Evolutionary conservation across 108 stramenopile genomes (phyloP).

Genomic region (Skeletonema menzelii): DNA sequence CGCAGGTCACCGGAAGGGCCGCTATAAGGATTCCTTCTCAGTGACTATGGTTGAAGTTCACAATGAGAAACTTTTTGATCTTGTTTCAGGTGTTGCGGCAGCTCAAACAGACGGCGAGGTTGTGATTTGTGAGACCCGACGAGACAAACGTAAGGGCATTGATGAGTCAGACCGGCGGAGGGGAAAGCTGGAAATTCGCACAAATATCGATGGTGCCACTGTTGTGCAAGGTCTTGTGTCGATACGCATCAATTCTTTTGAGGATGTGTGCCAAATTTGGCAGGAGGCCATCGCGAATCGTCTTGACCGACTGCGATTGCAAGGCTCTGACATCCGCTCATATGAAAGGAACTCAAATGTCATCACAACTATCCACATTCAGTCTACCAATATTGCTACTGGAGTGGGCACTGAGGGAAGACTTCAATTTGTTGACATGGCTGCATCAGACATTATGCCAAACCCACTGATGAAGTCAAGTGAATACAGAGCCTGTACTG

Average conservation of each 20-base stretch:
- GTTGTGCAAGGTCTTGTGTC: slow-evolving; percentile 76
- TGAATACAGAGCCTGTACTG: slow-evolving; percentile 8
- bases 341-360: slow-evolving; percentile 52
- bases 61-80: slow-evolving; percentile 74
- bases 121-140: slow-evolving; percentile 33
- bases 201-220: slow-evolving; percentile 85
- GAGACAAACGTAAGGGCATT: slow-evolving; percentile 20
- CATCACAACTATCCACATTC: slow-evolving; percentile 71
- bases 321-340: slow-evolving; percentile 41
- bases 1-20: slow-evolving; percentile 62
- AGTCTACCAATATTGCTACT: slow-evolving; percentile 76
- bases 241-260: slow-evolving; percentile 58
- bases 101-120: slow-evolving; percentile 66
- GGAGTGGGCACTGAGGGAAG: slow-evolving; percentile 67
- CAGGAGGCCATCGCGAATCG: slow-evolving; percentile 52
- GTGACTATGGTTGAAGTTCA: slow-evolving; percentile 77
- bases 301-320: slow-evolving; percentile 48
- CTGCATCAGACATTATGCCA: slow-evolving; percentile 58
- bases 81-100: slow-evolving; percentile 62
- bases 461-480: slow-evolving; percentile 7
- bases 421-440: slow-evolving; percentile 85
- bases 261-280: slow-evolving; percentile 66
- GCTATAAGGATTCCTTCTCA: slow-evolving; percentile 71
- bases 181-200: slow-evolving; percentile 79
- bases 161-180: slow-evolving; percentile 35